Percentiles rank a stretch among this genome's conserved stretches.
Evolutionary conservation across 1,139 yeast species (phyloP).

Genomic region (Blastobotrys ciferrii): DNA sequence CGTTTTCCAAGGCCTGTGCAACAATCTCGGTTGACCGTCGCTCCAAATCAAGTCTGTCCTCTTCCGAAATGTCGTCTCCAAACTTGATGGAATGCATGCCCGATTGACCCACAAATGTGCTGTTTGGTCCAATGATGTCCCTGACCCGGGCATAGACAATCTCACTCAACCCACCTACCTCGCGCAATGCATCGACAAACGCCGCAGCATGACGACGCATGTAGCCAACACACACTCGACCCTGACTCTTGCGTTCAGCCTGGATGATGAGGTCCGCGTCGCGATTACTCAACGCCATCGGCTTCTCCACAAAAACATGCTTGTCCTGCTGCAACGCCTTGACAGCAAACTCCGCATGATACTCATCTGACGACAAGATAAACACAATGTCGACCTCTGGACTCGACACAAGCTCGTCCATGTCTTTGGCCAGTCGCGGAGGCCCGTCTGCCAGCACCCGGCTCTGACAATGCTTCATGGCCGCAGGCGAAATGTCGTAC

Average conservation of each 20-base stretch:
- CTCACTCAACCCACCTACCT: constrained; percentile 12
- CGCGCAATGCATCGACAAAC: constrained; percentile 12
- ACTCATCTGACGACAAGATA: constrained; percentile 7
- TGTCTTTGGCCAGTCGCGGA: neutral
- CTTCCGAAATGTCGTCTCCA: neutral
- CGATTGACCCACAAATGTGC: constrained; percentile 13
- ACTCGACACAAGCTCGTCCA: constrained; percentile 1
- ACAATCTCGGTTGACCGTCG: constrained; percentile 2
- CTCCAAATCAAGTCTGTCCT: neutral
- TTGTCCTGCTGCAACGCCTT: constrained; percentile 10
- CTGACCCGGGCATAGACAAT: constrained; percentile 14
- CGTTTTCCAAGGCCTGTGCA: constrained; percentile 4
- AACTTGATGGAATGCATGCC: constrained; percentile 7
- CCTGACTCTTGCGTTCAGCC: constrained; percentile 6
- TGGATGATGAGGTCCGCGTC: constrained; percentile 9
- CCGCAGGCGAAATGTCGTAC: constrained; percentile 2
- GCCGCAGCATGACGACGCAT: constrained; percentile 15
- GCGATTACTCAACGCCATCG: constrained; percentile 9
- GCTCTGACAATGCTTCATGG: constrained; percentile 3
- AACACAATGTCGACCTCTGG: constrained; percentile 3
- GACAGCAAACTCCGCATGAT: constrained; percentile 7
- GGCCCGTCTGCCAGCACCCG: neutral
- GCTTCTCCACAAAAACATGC: constrained; percentile 14
- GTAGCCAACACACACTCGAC: constrained; percentile 13
- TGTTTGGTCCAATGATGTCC: constrained; percentile 15